Evolutionary conservation across 768 basidiomycete species (phyloP).

Genomic region (Lyophyllum decastes): DNA sequence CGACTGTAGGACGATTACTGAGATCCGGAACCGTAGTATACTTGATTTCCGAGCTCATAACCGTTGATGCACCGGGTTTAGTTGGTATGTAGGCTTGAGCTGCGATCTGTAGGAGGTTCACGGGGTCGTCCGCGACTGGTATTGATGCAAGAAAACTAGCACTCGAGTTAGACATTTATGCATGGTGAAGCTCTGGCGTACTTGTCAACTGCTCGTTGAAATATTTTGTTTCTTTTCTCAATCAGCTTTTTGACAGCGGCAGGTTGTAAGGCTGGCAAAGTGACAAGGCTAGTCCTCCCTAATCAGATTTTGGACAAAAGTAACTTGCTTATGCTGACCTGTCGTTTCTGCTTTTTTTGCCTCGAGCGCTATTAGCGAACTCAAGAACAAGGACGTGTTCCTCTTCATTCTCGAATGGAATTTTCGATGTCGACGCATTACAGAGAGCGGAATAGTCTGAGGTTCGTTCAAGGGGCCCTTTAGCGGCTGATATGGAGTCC

Average conservation of each 20-base stretch:
- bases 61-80: constrained; percentile 38
- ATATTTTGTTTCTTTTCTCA: constrained; percentile 67
- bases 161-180: neutral
- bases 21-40: constrained; percentile 38
- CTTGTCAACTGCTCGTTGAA: constrained; percentile 70
- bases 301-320: neutral
- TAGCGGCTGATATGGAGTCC: constrained; percentile 22
- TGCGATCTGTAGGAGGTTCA: constrained; percentile 62
- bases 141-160: constrained; percentile 61
- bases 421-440: constrained; percentile 28
- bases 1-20: constrained; percentile 57
- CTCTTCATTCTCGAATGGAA: constrained; percentile 17
- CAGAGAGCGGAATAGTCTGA: constrained; percentile 39
- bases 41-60: constrained; percentile 8
- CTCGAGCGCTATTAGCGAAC: constrained; percentile 36
- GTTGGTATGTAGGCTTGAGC: constrained; percentile 73
- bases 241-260: constrained; percentile 68
- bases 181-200: constrained; percentile 27
- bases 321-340: constrained; percentile 21
- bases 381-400: constrained; percentile 50
- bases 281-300: constrained; percentile 7
- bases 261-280: constrained; percentile 47
- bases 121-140: constrained; percentile 57
- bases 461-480: constrained; percentile 30
- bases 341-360: constrained; percentile 31